Evolutionary conservation across 1,284 basidiomycete genomes (phyloP).

Genomic region (Microbotryum intermedium): DNA sequence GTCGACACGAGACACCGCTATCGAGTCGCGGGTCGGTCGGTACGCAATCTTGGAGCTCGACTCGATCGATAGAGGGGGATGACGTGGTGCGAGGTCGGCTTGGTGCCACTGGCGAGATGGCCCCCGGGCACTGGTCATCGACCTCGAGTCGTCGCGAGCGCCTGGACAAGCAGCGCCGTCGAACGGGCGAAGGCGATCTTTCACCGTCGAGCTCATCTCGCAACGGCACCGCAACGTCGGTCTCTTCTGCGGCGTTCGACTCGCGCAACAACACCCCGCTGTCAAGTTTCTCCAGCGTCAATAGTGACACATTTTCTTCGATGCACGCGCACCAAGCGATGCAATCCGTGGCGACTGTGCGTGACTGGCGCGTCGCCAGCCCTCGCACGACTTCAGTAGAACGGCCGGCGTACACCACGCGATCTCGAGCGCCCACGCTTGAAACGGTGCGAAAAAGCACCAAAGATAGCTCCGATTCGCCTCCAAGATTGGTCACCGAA

Average conservation of each 20-base stretch:
- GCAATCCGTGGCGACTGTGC: too few species aligned
- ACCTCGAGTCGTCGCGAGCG: constrained; percentile 24
- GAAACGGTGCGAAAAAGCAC: not conserved
- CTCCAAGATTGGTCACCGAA: too few species aligned
- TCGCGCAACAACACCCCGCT: constrained; percentile 21
- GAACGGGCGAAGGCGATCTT: constrained; percentile 6
- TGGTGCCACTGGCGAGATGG: not conserved
- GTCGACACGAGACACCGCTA: constrained; percentile 16
- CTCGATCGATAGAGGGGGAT: constrained; percentile 9
- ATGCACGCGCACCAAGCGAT: too few species aligned
- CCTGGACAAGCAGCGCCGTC: constrained; percentile 16
- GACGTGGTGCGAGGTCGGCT: not conserved
- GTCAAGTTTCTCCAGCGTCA: constrained; percentile 23
- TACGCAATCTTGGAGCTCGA: constrained; percentile 18
- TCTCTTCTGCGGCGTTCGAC: constrained; percentile 10
- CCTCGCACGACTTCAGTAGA: not conserved
- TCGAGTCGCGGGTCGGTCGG: constrained; percentile 21
- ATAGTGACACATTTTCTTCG: not conserved
- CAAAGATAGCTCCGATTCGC: not conserved
- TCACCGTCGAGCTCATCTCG: constrained; percentile 20
- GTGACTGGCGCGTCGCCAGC: not conserved
- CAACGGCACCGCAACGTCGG: constrained; percentile 8
- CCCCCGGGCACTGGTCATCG: constrained; percentile 25
- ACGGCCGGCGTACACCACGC: not conserved
- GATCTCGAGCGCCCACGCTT: not conserved